A percentile compares a stretch with the other conserved stretches of the same genome.
Conservation (phyloP, 2,329 filamentous ascomycete genomes). For the Aurifilum marmelostoma region DNA sequence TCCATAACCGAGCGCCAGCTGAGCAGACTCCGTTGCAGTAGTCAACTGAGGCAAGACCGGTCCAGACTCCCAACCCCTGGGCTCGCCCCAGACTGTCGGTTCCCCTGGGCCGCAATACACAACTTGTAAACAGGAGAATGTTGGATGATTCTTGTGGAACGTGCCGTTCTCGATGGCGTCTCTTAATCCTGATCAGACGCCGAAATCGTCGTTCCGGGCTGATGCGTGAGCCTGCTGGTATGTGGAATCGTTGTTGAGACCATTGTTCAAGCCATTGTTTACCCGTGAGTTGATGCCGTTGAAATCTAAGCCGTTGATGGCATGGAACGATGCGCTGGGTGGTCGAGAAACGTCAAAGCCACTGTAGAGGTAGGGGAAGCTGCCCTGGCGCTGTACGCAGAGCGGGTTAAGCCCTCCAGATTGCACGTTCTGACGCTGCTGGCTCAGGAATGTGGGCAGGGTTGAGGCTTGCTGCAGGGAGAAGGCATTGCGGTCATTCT, state of each 20-base stretch:
- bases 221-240: conserved; percentile 20
- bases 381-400: conserved; percentile 38
- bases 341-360: conserved; percentile 20
- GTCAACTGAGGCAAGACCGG: neutral
- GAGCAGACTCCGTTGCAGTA: too few relatives aligned
- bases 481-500: conserved; percentile 32
- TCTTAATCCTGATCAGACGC: conserved; percentile 8
- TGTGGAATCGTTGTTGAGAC: conserved; percentile 17
- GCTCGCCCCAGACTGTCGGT: neutral
- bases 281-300: neutral
- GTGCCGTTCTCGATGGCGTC: neutral
- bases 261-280: neutral
- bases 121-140: neutral
- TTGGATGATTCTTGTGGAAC: neutral
- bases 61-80: neutral
- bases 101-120: neutral
- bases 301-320: conserved; percentile 15
- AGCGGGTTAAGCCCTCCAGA: conserved; percentile 40
- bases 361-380: conserved; percentile 27
- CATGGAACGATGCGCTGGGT: conserved; percentile 13
- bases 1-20: neutral
- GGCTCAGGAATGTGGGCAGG: conserved; percentile 16
- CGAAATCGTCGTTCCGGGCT: conserved; percentile 15
- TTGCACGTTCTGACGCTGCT: conserved; percentile 25
- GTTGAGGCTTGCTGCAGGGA: conserved; percentile 15